Percentiles rank a stretch among this genome's conserved stretches.
Conservation (phyloP, 2,329 filamentous ascomycete species). For the Xenosphaeropsis pyriputrescens region DNA sequence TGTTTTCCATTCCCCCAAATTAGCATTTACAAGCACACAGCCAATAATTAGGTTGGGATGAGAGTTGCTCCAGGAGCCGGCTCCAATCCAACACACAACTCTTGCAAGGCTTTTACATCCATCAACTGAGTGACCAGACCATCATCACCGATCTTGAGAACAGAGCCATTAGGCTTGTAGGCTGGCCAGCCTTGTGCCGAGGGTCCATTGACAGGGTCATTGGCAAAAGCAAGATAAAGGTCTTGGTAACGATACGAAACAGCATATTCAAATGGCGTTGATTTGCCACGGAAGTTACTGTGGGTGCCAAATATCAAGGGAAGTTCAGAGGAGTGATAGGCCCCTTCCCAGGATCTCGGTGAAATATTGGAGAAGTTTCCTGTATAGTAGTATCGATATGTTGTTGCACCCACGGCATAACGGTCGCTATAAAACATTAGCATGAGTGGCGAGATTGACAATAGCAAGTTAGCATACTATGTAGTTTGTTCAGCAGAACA, state of each 20-base stretch:
- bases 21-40: too few relatives aligned
- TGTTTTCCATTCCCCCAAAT: too few relatives aligned
- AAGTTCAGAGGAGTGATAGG: conserved; percentile 18
- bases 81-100: too few relatives aligned
- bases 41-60: too few relatives aligned
- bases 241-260: not conserved
- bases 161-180: not conserved
- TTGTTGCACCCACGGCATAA: conserved; percentile 4
- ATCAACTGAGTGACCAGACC: too few relatives aligned
- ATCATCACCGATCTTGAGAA: too few relatives aligned
- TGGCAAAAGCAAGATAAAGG: not conserved
- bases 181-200: not conserved
- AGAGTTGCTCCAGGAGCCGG: too few relatives aligned
- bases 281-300: conserved; percentile 24
- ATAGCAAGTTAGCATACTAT: too few relatives aligned
- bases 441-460: too few relatives aligned
- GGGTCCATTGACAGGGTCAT: not conserved
- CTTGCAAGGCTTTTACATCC: too few relatives aligned
- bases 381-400: conserved; percentile 17
- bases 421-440: not conserved
- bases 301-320: conserved; percentile 12
- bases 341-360: conserved; percentile 12
- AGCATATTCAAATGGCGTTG: conserved; percentile 41
- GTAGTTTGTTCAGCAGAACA: too few relatives aligned
- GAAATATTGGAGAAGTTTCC: conserved; percentile 18